These are phyloP conservation scores for Bathelium albidoporum DNA, from an alignment of 495 filamentous ascomycete genomes.

Conservation along the genomic window DNA sequence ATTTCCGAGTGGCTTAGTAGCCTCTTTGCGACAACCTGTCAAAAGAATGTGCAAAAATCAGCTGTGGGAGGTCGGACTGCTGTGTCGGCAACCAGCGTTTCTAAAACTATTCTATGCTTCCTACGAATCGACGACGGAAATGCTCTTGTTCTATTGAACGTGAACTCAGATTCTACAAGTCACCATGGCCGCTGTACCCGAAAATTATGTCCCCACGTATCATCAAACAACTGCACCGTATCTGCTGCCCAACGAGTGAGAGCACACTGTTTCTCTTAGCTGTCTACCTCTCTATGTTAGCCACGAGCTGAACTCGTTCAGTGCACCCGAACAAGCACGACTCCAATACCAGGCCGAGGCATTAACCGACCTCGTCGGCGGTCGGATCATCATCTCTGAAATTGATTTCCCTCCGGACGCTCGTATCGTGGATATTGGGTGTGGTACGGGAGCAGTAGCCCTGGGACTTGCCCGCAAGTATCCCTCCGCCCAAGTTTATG, in stretches of 20 bases:
- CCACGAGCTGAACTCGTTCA: background rate
- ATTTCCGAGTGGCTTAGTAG: too few species aligned
- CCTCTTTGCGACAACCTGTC: too few species aligned
- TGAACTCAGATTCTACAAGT: background rate
- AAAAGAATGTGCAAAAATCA: too few species aligned
- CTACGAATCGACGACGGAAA: too few species aligned
- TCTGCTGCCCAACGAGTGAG: background rate
- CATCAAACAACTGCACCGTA: background rate
- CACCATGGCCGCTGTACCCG: background rate
- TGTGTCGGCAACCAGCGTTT: too few species aligned
- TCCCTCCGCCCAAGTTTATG: conserved; percentile 9
- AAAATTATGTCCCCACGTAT: background rate
- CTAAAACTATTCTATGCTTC: too few species aligned
- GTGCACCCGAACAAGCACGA: background rate
- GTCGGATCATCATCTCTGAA: background rate
- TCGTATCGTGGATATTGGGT: conserved; percentile 13
- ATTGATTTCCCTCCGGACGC: background rate
- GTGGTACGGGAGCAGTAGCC: conserved; percentile 11
- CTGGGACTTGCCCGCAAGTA: conserved; percentile 1
- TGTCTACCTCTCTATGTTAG: background rate
- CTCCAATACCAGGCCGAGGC: background rate
- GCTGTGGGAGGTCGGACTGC: too few species aligned
- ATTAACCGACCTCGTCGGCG: background rate
- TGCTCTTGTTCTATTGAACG: background rate
- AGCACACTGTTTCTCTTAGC: background rate